Evolutionary conservation across 257 asterid species (phyloP), one percentile per base, ranked within the genome.

Genomic region (Fraxinus americana): DNA sequence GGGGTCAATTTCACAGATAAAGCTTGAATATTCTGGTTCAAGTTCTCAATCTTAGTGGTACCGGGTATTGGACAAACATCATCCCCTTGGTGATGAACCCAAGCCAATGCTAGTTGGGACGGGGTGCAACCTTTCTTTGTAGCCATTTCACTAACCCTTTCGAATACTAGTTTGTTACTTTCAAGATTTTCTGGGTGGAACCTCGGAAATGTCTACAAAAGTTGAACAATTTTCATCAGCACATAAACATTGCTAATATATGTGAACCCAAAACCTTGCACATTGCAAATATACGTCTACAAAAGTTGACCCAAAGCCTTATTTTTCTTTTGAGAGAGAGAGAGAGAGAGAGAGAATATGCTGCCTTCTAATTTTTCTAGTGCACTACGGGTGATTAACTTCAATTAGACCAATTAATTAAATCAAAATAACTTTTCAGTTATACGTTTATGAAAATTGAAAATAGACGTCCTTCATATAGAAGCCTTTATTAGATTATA

Each of bases 91-190:
- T 83, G 87, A 43, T 78, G 85, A 38, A 81, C 78, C 89, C 89
- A 81, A 14, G 89, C 87, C 83, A 86, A 79, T 35, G 87, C 89
- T 21, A 86, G 84, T 78, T 83, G 87, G 23, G 84, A 27, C 5
- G 85, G 50, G 34, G 85, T 80, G 75, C 85, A 86, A 43, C 89
- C 84, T 43, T 83, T 86, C 70, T 29, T 83, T 27, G 80, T 67
- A 23, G 87, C 84, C 76, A 83, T 78, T 78, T 75, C 82, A 16
- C 21, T 59, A 11, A 86, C 48, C 29, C 80, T 70, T 63, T 83
- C 84, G 9, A 67, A 86, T 57, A 83, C 21, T 50, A 30, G 16
- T 23, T 78, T 75, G 81, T 81, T 86, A 11, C 76, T 77, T 79
- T 83, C 84, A 17, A 83, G 43, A 74, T 81, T 78, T 54, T 81